Evolutionary conservation across 805 yeast species (phyloP), one percentile per base, ranked within the genome.

Genomic region (Teunomyces atbi): DNA sequence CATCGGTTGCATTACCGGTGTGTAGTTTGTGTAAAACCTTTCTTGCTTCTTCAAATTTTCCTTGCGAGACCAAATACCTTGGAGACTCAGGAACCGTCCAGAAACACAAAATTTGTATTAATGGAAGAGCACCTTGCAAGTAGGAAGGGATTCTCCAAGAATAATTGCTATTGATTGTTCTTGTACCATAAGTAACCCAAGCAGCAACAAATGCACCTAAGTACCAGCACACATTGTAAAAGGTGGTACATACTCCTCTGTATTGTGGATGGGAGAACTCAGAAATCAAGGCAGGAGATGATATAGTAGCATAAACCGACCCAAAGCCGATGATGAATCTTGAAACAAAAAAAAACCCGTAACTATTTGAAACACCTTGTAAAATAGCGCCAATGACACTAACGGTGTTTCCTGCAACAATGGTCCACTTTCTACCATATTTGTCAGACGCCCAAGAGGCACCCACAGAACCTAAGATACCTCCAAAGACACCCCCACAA

Each of bases 101-200:
- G 41, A 73, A 48, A 26, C 69, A 55, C 2, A 50, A 2, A 6
- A 68, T 19, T 55, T 77, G 81, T 21, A 74, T 15, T 3, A 71
- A 18, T 2, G 84, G 82, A 50, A 75, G 63, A 16, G 67, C 56
- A 37, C 74, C 79, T 61, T 81, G 84, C 35, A 80, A 48, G 41
- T 69, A 69, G 11, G 81, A 68, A 33, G 85, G 84, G 44, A 79
- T 64, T 62, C 80, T 76, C 84, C 84, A 80, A 21, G 73, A 64
- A 69, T 73, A 71, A 32, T 63, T 56, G 38, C 37, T 51, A 6
- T 40, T 46, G n/a, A 67, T 47, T 15, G 55, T 50, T 42, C 68
- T 60, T 13, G 79, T 66, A 56, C 81, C 82, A 52, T 66, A 77
- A 3, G 79, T 66, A 41, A 72, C 69, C 77, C 79, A 74, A 26